Evolutionary conservation across 805 yeast genomes (phyloP).

Genomic region (Candida pini): DNA sequence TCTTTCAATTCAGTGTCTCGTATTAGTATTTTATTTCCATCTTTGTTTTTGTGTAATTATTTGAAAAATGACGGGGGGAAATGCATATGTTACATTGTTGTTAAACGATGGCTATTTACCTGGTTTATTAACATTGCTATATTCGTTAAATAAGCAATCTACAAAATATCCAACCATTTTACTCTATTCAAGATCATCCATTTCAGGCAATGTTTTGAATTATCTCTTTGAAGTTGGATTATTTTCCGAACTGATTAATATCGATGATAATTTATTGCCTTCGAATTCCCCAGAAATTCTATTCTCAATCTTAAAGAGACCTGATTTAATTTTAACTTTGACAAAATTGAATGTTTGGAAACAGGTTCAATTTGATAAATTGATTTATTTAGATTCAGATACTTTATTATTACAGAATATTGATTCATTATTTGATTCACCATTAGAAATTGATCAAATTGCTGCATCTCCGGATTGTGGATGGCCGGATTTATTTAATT

Average conservation of each 20-base stretch:
- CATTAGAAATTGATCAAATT: conserved; percentile 23
- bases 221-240: conserved; percentile 8
- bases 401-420: conserved; percentile 34
- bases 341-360: conserved; percentile 57
- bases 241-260: conserved; percentile 16
- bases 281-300: conserved; percentile 17
- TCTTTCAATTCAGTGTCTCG: too few species aligned
- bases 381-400: conserved; percentile 64
- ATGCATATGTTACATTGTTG: conserved; percentile 30
- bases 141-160: conserved; percentile 18
- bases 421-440: conserved; percentile 24
- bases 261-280: conserved; percentile 18
- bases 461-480: conserved; percentile 77
- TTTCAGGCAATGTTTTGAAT: conserved; percentile 11
- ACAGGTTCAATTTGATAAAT: conserved; percentile 33
- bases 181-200: conserved; percentile 13
- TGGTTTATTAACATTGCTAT: conserved; percentile 30
- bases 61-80: too few species aligned
- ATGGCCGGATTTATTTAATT: conserved; percentile 86
- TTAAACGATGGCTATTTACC: conserved; percentile 32
- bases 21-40: too few species aligned
- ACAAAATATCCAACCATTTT: conserved; percentile 19
- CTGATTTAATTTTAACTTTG: conserved; percentile 32
- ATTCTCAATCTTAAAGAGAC: conserved; percentile 20
- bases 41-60: too few species aligned